Evolutionary conservation across 371 early-diverging fungal genomes (phyloP), one percentile per base, ranked within the genome.

Genomic region (Syncephalastrum monosporum): DNA sequence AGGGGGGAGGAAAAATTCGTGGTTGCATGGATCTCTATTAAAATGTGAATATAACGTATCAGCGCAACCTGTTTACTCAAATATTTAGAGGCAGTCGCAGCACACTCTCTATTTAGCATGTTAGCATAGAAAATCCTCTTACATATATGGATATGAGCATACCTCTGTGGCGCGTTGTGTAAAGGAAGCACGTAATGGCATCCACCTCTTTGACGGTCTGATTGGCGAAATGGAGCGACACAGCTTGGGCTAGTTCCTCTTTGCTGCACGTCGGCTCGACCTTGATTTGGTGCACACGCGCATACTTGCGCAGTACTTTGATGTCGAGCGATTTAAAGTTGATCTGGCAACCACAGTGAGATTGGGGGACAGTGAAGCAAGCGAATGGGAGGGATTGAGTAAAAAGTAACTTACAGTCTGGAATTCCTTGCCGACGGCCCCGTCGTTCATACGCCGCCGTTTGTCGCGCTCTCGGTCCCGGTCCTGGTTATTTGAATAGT

Each of bases 191-290:
- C 42, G 79, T 78, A 47, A 78, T 70, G 41, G 75, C 69, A 57
- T 78, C 79, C 25, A 75, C 50, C 59, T 78, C 79, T 50, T 73
- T 78, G 14, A 78, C 71, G 5, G 75, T 67, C 56, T 75, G 75
- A 43, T 72, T 75, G 16, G 79, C 75, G 57, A 78, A 78, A 60
- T 78, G 79, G 53, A 75, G 79, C 46, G 75, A 73, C 5, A 78
- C 73, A 6, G 73, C 67, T 14, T 71, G 71, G 21, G 71, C 79
- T 5, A 78, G 56, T 19, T 78, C 79, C 47, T 78, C 79, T 50
- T 78, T 78, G 53, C 64, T 72, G 14, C 52, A 54, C 21, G 60
- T 67, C 15, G 64, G 42, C 38, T 64, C 60, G 4, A 63, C 49
- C 38, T 72, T 72, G 43, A 78, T 64, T 25, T 75, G 75, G 55